Conservation (phyloP, 192 early-diverging fungal species). For the Entomortierella parvispora region DNA sequence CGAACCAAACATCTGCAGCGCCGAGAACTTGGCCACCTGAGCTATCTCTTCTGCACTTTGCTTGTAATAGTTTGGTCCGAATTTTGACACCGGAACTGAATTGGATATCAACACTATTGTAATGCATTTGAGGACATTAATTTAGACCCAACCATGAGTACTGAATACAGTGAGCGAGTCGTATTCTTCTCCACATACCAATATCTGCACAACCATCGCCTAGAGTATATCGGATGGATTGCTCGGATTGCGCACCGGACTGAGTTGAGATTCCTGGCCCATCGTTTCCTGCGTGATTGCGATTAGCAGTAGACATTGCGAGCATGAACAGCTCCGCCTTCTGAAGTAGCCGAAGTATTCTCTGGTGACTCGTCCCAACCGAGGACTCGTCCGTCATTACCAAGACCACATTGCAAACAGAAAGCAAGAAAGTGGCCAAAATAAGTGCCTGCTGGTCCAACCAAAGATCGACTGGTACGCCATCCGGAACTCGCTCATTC, state of each 20-base stretch:
- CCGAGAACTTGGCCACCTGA: slow-evolving; percentile 36
- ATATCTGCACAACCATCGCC: slow-evolving; percentile 51
- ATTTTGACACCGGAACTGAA: slow-evolving; percentile 43
- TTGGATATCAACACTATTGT: slow-evolving; percentile 30
- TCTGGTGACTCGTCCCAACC: not conserved
- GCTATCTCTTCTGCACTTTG: slow-evolving; percentile 48
- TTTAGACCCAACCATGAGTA: not conserved
- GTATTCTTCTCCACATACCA: slow-evolving; percentile 9
- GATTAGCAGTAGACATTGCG: slow-evolving; percentile 28
- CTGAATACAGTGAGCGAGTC: not conserved
- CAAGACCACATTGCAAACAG: slow-evolving; percentile 73
- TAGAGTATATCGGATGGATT: slow-evolving; percentile 15
- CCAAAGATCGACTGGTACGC: slow-evolving; percentile 54
- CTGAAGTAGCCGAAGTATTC: slow-evolving; percentile 26
- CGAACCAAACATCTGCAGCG: slow-evolving; percentile 42
- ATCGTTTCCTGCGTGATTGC: not conserved
- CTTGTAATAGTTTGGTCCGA: slow-evolving; percentile 29
- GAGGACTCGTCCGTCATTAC: slow-evolving; percentile 59
- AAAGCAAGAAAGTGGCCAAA: slow-evolving; percentile 65
- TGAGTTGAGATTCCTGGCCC: not conserved
- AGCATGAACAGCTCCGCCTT: slow-evolving; percentile 40
- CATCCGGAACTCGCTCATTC: slow-evolving; percentile 45
- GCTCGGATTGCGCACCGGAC: not conserved
- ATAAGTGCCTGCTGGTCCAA: slow-evolving; percentile 59
- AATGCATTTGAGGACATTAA: not conserved